Conservation (phyloP, 2,329 filamentous ascomycete genomes). For the Colletotrichum paranaense region DNA sequence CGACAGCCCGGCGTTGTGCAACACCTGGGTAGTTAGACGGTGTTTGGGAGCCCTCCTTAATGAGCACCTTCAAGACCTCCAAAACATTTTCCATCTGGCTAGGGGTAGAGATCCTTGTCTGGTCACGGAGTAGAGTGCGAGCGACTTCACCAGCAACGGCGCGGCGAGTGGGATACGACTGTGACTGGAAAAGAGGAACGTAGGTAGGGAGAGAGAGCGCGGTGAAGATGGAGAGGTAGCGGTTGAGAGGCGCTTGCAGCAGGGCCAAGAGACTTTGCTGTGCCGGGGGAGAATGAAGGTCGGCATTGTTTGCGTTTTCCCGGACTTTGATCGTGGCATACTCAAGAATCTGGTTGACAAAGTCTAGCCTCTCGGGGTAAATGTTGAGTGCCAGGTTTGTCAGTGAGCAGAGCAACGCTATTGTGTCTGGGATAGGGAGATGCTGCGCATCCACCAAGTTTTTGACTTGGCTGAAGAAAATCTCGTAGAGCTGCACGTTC, state of each 20-base stretch:
- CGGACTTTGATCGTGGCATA: slow-evolving; percentile 89
- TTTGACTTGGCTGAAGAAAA: slow-evolving; percentile 96
- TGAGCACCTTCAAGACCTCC: slow-evolving; percentile 88
- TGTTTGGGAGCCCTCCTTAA: slow-evolving; percentile 90
- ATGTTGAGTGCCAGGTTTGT: slow-evolving; percentile 95
- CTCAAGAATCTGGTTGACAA: slow-evolving; percentile 91
- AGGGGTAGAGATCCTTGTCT: slow-evolving; percentile 80
- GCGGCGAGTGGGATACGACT: slow-evolving; percentile 91
- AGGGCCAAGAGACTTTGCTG: slow-evolving; percentile 92
- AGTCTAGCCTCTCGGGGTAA: slow-evolving; percentile 91
- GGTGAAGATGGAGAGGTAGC: slow-evolving; percentile 96
- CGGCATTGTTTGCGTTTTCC: slow-evolving; percentile 93
- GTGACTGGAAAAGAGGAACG: slow-evolving; percentile 87
- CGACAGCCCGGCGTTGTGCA: slow-evolving; percentile 77
- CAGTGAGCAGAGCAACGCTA: slow-evolving; percentile 92
- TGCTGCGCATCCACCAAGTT: slow-evolving; percentile 92
- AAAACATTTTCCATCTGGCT: slow-evolving; percentile 89
- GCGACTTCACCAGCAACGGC: slow-evolving; percentile 92
- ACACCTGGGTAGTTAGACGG: slow-evolving; percentile 87
- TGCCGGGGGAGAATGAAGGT: slow-evolving; percentile 86
- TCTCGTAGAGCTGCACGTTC: slow-evolving; percentile 91
- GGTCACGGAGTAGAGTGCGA: slow-evolving; percentile 83
- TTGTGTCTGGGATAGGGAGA: slow-evolving; percentile 92
- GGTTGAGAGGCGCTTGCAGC: slow-evolving; percentile 88
- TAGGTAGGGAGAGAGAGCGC: slow-evolving; percentile 92